Evolutionary conservation across 495 filamentous ascomycete genomes (phyloP).

Genomic region (Penicilliopsis zonata): DNA sequence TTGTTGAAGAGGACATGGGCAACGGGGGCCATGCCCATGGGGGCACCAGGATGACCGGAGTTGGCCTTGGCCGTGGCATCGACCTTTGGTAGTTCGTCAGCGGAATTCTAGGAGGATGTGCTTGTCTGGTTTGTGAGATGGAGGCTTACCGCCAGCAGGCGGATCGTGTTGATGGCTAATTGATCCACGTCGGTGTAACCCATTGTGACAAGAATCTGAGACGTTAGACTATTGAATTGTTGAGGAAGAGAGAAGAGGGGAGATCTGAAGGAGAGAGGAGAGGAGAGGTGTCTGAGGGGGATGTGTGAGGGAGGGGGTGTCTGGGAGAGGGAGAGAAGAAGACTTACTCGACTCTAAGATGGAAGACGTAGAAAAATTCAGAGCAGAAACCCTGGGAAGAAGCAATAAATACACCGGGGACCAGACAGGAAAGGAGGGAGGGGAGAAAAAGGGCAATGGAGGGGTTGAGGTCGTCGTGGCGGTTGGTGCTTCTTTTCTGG

Average conservation of each 20-base stretch:
- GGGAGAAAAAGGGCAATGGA: neutral
- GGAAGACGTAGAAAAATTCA: too few relatives aligned
- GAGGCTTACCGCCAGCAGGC: slow-evolving; percentile 69
- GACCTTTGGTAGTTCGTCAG: slow-evolving; percentile 49
- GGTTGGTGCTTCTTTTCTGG: too few relatives aligned
- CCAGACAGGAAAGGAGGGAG: too few relatives aligned
- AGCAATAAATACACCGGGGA: too few relatives aligned
- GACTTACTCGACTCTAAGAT: too few relatives aligned
- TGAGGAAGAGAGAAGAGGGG: slow-evolving; percentile 4
- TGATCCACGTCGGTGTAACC: slow-evolving; percentile 74
- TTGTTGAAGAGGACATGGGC: slow-evolving; percentile 98
- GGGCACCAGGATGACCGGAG: slow-evolving; percentile 96
- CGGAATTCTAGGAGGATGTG: slow-evolving; percentile 7
- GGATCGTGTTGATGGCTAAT: slow-evolving; percentile 95
- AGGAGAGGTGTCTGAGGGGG: slow-evolving; percentile 1
- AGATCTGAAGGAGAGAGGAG: slow-evolving; percentile 1
- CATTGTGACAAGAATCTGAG: slow-evolving; percentile 57
- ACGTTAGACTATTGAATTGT: slow-evolving; percentile 1
- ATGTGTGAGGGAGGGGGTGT: neutral
- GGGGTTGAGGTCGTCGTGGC: neutral
- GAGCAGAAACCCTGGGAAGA: too few relatives aligned
- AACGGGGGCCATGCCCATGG: slow-evolving; percentile 97
- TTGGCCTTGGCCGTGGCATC: slow-evolving; percentile 96
- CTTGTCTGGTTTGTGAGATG: neutral
- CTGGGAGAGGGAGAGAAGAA: too few relatives aligned